A percentile compares a stretch with the other conserved stretches of the same genome.
Evolutionary conservation across 2,329 filamentous ascomycete genomes (phyloP).

Genomic region (Cytospora schulzeri): DNA sequence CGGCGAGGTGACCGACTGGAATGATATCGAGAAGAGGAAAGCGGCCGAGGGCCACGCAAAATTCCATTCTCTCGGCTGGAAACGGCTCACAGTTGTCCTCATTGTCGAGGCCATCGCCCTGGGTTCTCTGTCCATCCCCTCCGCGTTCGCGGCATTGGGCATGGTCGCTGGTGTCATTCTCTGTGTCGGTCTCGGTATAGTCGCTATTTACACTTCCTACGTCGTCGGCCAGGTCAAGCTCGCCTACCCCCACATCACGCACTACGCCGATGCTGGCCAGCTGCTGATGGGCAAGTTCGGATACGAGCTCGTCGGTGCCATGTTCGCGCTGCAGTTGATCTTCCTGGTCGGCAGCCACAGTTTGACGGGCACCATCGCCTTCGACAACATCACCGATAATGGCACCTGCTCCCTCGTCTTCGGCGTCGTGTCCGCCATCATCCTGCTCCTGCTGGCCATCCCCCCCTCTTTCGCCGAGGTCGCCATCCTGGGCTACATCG

Average conservation of each 20-base stretch:
- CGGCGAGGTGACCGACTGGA: slow-evolving; percentile 28
- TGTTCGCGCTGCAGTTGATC: slow-evolving; percentile 64
- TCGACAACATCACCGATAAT: slow-evolving; percentile 64
- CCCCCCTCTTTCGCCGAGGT: slow-evolving; percentile 53
- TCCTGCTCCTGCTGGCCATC: slow-evolving; percentile 49
- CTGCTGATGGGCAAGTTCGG: slow-evolving; percentile 63
- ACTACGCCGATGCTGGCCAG: slow-evolving; percentile 68
- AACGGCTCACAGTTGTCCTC: slow-evolving; percentile 56
- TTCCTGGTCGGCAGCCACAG: slow-evolving; percentile 75
- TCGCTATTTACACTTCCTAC: slow-evolving; percentile 46
- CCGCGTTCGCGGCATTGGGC: slow-evolving; percentile 55
- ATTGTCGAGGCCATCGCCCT: slow-evolving; percentile 61
- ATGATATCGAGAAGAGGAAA: slow-evolving; percentile 51
- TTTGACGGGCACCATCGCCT: slow-evolving; percentile 69
- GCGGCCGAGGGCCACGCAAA: slow-evolving; percentile 48
- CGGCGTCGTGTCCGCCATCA: slow-evolving; percentile 48
- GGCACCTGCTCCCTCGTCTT: slow-evolving; percentile 50
- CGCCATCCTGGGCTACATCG: slow-evolving; percentile 53
- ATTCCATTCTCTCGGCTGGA: slow-evolving; percentile 59
- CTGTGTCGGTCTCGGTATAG: slow-evolving; percentile 39
- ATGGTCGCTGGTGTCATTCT: slow-evolving; percentile 49
- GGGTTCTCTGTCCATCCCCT: slow-evolving; percentile 53
- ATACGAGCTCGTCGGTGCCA: slow-evolving; percentile 63
- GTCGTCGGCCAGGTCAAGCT: slow-evolving; percentile 50
- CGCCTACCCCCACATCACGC: slow-evolving; percentile 58